Evolutionary conservation across 768 basidiomycete species (phyloP).

Genomic region (Pisolithus sp.): DNA sequence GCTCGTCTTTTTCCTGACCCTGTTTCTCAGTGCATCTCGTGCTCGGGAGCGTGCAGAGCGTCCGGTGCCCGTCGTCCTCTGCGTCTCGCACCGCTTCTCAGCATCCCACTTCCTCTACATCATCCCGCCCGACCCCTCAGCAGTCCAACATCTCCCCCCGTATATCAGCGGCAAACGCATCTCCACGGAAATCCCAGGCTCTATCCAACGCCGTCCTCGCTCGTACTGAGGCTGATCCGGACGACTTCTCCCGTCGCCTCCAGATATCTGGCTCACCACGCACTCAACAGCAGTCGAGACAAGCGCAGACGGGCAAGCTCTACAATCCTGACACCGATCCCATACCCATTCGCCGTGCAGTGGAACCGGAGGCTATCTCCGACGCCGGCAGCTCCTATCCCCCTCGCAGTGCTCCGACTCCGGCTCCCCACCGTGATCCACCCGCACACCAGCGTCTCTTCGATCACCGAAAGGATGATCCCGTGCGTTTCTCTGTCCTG

Average conservation of each 20-base stretch:
- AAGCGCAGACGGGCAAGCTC: constrained; percentile 40
- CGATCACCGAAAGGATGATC: constrained; percentile 88
- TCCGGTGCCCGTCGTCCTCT: constrained; percentile 21
- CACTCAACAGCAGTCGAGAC: constrained; percentile 29
- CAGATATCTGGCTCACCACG: constrained; percentile 55
- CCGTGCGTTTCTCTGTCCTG: constrained; percentile 72
- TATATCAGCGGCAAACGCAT: constrained; percentile 11
- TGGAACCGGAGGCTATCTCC: constrained; percentile 62
- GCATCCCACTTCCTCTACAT: constrained; percentile 18
- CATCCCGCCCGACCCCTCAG: constrained; percentile 27
- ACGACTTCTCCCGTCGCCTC: constrained; percentile 67
- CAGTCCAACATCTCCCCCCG: constrained; percentile 18
- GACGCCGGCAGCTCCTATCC: constrained; percentile 51
- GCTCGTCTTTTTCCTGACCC: not conserved
- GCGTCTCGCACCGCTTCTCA: constrained; percentile 27
- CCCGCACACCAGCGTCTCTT: constrained; percentile 56
- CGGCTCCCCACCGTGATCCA: constrained; percentile 31
- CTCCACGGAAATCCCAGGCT: constrained; percentile 32
- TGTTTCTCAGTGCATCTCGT: constrained; percentile 35
- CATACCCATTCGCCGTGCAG: constrained; percentile 50
- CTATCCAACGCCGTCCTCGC: constrained; percentile 30
- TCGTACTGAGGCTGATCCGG: constrained; percentile 52
- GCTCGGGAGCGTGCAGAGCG: constrained; percentile 44
- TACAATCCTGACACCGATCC: constrained; percentile 72
- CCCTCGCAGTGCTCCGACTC: constrained; percentile 22